Evolutionary conservation across 2,329 filamentous ascomycete species (phyloP).

Genomic region (Aspergillus sojae): DNA sequence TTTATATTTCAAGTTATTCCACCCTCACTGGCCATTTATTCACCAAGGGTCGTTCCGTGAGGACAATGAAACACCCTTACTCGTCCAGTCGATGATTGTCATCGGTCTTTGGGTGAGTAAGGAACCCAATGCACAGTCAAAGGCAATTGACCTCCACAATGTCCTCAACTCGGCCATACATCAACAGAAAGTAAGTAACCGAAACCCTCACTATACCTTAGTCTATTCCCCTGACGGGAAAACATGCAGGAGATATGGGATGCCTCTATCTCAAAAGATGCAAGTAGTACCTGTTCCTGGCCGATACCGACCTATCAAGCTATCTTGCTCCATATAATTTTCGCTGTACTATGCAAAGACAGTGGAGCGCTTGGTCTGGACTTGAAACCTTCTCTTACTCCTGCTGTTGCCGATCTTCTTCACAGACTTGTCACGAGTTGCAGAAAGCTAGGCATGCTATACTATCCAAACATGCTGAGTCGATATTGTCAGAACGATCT

Average conservation of each 20-base stretch:
- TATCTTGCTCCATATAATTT: constrained; percentile 35
- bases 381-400: constrained; percentile 14
- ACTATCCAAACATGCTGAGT: constrained; percentile 31
- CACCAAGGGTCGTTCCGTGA: too few relatives aligned
- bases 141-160: too few relatives aligned
- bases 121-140: too few relatives aligned
- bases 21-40: too few relatives aligned
- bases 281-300: constrained; percentile 20
- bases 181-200: too few relatives aligned
- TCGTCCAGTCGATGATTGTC: too few relatives aligned
- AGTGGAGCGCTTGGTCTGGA: constrained; percentile 12
- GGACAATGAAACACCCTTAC: too few relatives aligned
- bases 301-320: constrained; percentile 38
- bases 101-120: too few relatives aligned
- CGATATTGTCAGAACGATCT: constrained; percentile 16
- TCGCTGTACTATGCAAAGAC: constrained; percentile 20
- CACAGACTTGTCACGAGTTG: constrained; percentile 28
- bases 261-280: constrained; percentile 13
- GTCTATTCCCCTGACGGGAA: neutral
- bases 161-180: too few relatives aligned
- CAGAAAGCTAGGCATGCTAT: constrained; percentile 30
- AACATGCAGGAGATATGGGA: constrained; percentile 28
- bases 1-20: too few relatives aligned
- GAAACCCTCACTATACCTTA: too few relatives aligned
- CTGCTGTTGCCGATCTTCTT: constrained; percentile 11